Evolutionary conservation across 2,329 filamentous ascomycete species (phyloP), one percentile per base, ranked within the genome.

Genomic region (Microdochium paspali): DNA sequence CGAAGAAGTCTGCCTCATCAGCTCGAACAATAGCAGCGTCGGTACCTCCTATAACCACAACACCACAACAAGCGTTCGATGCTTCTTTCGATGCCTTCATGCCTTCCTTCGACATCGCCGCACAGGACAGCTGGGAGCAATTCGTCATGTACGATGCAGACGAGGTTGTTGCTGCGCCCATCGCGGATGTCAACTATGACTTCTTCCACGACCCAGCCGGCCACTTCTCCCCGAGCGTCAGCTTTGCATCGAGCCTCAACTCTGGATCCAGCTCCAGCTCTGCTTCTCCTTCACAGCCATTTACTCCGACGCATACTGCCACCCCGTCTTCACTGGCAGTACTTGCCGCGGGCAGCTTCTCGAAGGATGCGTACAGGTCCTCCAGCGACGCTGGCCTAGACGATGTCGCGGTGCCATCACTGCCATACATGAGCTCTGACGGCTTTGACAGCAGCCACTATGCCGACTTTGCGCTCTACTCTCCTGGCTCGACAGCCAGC

Each of bases 401-500:
- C 13, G 43, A 25, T 24, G 26, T 20, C 4, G 24, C 43, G 5
- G 10, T n/a, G 9, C 5, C 44, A 45, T 20, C 44, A n/a, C 62
- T 73, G 18, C 71, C 71, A 9, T 74, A 73, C 56, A 61, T 73
- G 49, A 63, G 63, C 50, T 57, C 62, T 3, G 59, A 58, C 20
- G 60, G 59, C 47, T 50, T 54, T 21, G 59, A 64, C 50, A 58
- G 58, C 50, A 65, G 62, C 55, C 64, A 73, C 60, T 79, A 79
- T 55, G 62, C 69, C 53, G 76, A 79, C 64, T 79, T 79, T 64
- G 73, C 70, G 56, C 68, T 79, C 15, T 79, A 70, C 64, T 79
- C 75, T 45, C 75, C 76, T 7, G 51, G 49, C 2, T 61, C 63
- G 21, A 69, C 72, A 18, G 66, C 62, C 50, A 69, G 69, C 57